These are phyloP conservation scores for Penicillium paradoxum DNA, from an alignment of 495 filamentous ascomycete genomes.

Conservation along the genomic window DNA sequence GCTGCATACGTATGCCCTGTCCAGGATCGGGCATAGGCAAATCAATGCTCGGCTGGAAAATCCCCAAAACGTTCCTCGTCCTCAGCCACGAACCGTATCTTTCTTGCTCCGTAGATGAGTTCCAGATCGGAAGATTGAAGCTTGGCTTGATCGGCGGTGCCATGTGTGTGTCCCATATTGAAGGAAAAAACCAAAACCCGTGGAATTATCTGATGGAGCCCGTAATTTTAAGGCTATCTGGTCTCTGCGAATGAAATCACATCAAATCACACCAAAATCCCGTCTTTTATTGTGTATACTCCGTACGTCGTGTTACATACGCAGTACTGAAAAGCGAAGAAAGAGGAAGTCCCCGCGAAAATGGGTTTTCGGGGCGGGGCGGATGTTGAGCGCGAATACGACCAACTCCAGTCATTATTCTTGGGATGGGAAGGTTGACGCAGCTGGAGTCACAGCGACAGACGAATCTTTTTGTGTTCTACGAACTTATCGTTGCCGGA, in stretches of 20 bases:
- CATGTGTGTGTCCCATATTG: not conserved
- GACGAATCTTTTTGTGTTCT: not conserved
- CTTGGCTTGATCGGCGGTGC: slow-evolving; percentile 19
- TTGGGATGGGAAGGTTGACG: not conserved
- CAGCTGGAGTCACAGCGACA: not conserved
- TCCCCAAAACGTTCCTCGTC: slow-evolving; percentile 8
- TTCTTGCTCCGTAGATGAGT: too few species aligned
- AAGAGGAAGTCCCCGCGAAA: slow-evolving; percentile 15
- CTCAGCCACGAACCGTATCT: slow-evolving; percentile 2
- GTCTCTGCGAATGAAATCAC: not conserved
- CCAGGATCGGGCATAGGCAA: slow-evolving; percentile 7
- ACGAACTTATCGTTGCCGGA: too few species aligned
- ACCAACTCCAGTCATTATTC: slow-evolving; percentile 11
- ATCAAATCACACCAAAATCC: not conserved
- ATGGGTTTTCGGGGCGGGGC: slow-evolving; percentile 21
- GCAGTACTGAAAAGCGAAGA: not conserved
- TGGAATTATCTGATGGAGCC: not conserved
- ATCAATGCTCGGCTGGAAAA: slow-evolving; percentile 21
- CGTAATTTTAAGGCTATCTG: not conserved
- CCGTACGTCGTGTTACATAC: not conserved
- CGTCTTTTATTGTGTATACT: too few species aligned
- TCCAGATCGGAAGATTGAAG: slow-evolving; percentile 18
- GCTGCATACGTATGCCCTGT: slow-evolving; percentile 27
- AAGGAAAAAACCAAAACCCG: not conserved
- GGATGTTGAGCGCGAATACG: slow-evolving; percentile 26